Evolutionary conservation across 495 filamentous ascomycete genomes (phyloP), one percentile per base, ranked within the genome.

Genomic region (Lasiosphaeria ovina): DNA sequence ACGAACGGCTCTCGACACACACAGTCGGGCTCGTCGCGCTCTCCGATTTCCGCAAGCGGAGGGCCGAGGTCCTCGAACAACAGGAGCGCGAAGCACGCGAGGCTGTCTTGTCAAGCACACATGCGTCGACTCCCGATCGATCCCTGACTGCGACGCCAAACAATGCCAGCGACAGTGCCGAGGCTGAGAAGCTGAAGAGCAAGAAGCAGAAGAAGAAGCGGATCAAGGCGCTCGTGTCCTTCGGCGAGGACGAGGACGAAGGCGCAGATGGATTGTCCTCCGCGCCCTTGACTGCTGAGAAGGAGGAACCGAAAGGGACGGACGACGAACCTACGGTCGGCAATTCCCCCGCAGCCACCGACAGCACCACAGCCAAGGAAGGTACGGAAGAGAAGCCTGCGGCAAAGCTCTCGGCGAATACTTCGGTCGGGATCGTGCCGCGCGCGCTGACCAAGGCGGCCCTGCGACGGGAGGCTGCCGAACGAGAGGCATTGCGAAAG

Each of bases 11-110:
- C 54, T 92, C 91, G 64, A 91, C 88, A 44, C 89, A 92, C 70
- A 98, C 94, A 1, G 92, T 96, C 55, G 94, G 94, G 49, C 86
- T 98, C 12, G 94, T 98, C 48, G 83, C 91, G 57, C 86, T 97
- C 45, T 89, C 87, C 65, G 94, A 98, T 71, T 98, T 97, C 77
- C 92, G 94, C 73, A 98, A 98, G 75, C 87, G 94, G 44, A 92
- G 94, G 73, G 93, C 92, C 64, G 91, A 98, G 73, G 91, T 93
- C 34, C 78, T 96, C 35, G 94, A 98, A 74, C 90, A 91, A 69
- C 93, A 93, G 69, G 89, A 92, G 65, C 83, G 89, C 59, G 91
- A 94, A 70, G 88, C 87, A 3, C 85, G 91, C 65, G 83, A 84
- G 51, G 82, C 85, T 45, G 78, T 81, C 59, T 73, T 81, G n/a